These are phyloP conservation scores for Chamaecyparis obtusa DNA, from an alignment of 75 land plant genomes.

Conservation along the genomic window DNA sequence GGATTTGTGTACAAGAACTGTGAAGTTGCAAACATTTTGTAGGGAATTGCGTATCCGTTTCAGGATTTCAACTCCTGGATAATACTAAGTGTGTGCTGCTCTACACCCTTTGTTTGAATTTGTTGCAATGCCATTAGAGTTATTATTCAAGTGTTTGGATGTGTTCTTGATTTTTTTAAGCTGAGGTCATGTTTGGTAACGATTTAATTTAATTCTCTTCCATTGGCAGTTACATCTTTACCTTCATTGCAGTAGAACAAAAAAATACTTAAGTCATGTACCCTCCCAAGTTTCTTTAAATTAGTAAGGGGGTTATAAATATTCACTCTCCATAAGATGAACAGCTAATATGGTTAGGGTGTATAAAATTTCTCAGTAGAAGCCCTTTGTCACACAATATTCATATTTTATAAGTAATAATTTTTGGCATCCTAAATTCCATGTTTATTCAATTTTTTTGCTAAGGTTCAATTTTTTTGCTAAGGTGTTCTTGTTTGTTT, in stretches of 20 bases:
- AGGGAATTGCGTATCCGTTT: not conserved
- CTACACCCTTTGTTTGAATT: not conserved
- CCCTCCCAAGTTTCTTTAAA: not conserved
- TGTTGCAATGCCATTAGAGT: not conserved
- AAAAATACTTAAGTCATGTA: not conserved
- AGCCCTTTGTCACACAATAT: not conserved
- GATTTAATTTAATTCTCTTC: not conserved
- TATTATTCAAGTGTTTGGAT: not conserved
- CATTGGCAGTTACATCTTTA: not conserved
- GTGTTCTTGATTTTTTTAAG: not conserved
- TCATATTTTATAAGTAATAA: not conserved
- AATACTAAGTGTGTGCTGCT: not conserved
- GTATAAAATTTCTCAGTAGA: not conserved
- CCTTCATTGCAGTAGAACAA: not conserved
- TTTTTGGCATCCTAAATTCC: not conserved
- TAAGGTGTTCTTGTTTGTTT: not conserved
- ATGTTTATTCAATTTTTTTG: not conserved
- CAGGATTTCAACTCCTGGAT: not conserved
- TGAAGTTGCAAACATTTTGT: not conserved
- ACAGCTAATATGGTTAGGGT: not conserved
- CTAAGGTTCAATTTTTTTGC: no score
- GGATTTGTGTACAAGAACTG: not conserved
- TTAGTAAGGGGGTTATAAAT: not conserved
- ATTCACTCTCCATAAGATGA: not conserved
- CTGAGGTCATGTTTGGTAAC: not conserved